A percentile compares a stretch with the other conserved stretches of the same genome.
phyloP scores from a whole-genome alignment of 2,329 filamentous ascomycete species.

The Passalora sequoiae region DNA sequence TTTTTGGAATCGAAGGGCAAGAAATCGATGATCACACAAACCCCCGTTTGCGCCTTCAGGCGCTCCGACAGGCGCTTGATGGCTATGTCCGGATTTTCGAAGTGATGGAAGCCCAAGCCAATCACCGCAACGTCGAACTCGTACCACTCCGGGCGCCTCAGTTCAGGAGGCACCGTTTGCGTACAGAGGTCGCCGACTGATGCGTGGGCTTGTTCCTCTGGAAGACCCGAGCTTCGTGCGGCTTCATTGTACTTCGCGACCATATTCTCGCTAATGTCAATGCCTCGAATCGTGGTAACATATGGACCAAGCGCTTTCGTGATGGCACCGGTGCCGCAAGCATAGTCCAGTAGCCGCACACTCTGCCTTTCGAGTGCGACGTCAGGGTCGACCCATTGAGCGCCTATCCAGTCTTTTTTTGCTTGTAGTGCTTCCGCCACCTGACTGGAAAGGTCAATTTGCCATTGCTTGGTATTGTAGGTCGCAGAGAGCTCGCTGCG shows the following conservation, averaged over 20 bases:
- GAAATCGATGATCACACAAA: conserved; percentile 32
- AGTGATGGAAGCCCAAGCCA: conserved; percentile 45
- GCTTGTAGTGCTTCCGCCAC: conserved; percentile 27
- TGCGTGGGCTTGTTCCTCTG: conserved; percentile 25
- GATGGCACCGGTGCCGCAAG: conserved; percentile 33
- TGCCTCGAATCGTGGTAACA: conserved; percentile 30
- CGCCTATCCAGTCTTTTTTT: conserved; percentile 29
- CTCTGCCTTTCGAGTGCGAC: conserved; percentile 10
- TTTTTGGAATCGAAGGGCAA: conserved; percentile 15
- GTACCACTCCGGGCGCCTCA: conserved; percentile 32
- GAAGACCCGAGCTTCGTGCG: conserved; percentile 21
- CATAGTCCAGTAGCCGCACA: conserved; percentile 32
- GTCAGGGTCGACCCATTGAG: conserved; percentile 20
- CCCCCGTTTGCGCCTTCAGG: conserved; percentile 27
- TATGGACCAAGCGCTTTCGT: conserved; percentile 30
- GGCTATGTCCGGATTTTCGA: conserved; percentile 30
- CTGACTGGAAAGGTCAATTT: conserved; percentile 28
- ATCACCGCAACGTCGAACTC: conserved; percentile 42
- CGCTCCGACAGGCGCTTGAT: conserved; percentile 26
- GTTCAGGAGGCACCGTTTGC: conserved; percentile 17
- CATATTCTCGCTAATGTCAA: conserved; percentile 33
- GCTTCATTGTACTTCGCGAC: conserved; percentile 30
- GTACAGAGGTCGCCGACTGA: conserved; percentile 36
- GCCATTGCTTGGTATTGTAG: conserved; percentile 33
- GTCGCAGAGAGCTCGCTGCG: conserved; percentile 30